Evolutionary conservation across 306 rosid genomes (phyloP), one percentile per base, ranked within the genome.

Genomic region (Begonia peltatifolia): DNA sequence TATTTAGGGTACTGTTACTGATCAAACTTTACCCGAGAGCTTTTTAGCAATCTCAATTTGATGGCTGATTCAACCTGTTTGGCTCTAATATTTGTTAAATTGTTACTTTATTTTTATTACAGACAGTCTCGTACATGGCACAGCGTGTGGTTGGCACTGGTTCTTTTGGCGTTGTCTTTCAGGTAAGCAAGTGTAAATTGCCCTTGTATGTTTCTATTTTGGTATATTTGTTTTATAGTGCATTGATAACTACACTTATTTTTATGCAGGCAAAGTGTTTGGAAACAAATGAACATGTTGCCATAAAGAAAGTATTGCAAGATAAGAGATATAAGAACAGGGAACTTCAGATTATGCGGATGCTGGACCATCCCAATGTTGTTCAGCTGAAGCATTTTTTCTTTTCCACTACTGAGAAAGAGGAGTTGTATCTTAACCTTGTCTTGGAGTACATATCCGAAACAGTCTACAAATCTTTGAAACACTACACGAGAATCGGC

Each of bases 121-220:
- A 88, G 97, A 82, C 82, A 68, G 74, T 82, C 64, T 79, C 97
- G 2, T 88, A 84, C 51, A 84, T 79, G 95, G 95, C 95, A 18
- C 95, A 88, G 72, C 93, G 95, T 9, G 93, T 88, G 64, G 97
- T 88, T 47, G 97, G 97, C 13, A 88, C 89, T 35, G 97, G 95
- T 59, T 88, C 97, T 6, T 88, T 88, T 50, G 97, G 97, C n/a
- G 83, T 84, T 66, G 97, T 88, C 57, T 82, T 79, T 65, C 95
- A 88, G 97, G 97, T 88, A 82, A 36, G 9, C 38, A 7, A 30
- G 6, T 30, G 9, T 7, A 30, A 30, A 5, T 30, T 30, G 6
- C 6, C 38, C 9, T 30, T 5, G 9, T 30, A 30, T 7, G 38
- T 30, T 30, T 7, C 9, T 30, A 30, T 30, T 20, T 20, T 20